phyloP scores from a whole-genome alignment of 345 rosid genomes.

The Eutrema heterophyllum region DNA sequence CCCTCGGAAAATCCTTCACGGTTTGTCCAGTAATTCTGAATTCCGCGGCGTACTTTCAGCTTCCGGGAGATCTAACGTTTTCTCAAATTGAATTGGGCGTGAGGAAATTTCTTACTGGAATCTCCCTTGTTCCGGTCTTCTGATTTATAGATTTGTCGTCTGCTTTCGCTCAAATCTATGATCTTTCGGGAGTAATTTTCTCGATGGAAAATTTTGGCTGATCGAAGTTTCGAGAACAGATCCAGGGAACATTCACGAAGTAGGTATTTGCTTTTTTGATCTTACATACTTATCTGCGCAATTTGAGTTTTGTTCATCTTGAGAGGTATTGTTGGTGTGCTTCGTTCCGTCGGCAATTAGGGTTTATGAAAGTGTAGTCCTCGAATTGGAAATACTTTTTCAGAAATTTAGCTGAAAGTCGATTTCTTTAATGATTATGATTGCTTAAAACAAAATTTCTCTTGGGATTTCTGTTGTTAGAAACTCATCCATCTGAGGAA shows the following conservation, averaged over 20 bases:
- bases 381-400: not conserved
- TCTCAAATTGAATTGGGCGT: not conserved
- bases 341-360: constrained; percentile 6
- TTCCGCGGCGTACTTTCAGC: constrained; percentile 7
- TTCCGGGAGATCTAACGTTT: constrained; percentile 12
- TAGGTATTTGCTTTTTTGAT: constrained; percentile 11
- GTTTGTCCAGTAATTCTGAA: constrained; percentile 10
- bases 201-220: constrained; percentile 5
- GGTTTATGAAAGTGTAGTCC: constrained; percentile 8
- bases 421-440: not conserved
- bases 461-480: not conserved
- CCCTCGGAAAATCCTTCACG: constrained; percentile 24
- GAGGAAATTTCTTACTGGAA: not conserved
- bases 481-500: not conserved
- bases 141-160: not conserved
- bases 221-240: not conserved
- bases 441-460: not conserved
- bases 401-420: not conserved
- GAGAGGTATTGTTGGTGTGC: constrained; percentile 2
- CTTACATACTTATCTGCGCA: not conserved
- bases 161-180: constrained; percentile 20
- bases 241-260: not conserved
- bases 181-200: constrained; percentile 9
- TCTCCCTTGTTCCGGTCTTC: not conserved
- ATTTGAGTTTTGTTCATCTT: constrained; percentile 23